Evolutionary conservation across 2,329 filamentous ascomycete genomes (phyloP).

Genomic region (Fusarium nodosum): DNA sequence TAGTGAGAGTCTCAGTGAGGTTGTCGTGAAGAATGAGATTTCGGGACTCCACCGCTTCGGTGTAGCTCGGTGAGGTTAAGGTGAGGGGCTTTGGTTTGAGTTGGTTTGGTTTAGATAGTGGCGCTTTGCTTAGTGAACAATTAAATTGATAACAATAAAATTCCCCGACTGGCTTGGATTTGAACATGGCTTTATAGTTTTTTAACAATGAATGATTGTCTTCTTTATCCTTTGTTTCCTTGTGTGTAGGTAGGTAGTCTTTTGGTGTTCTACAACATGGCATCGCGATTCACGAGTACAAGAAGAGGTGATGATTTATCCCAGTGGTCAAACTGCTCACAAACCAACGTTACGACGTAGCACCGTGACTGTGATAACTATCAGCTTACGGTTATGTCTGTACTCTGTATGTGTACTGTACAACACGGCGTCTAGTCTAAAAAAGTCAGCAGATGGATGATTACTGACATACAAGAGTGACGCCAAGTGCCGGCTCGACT

Average conservation of each 20-base stretch:
- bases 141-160: slow-evolving; percentile 10
- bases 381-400: slow-evolving; percentile 30
- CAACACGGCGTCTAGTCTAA: slow-evolving; percentile 30
- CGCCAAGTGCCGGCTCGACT: slow-evolving; percentile 26
- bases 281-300: not conserved
- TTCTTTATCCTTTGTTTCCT: not conserved
- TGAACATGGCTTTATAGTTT: not conserved
- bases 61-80: slow-evolving; percentile 39
- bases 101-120: slow-evolving; percentile 3
- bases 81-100: slow-evolving; percentile 4
- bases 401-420: slow-evolving; percentile 1
- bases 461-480: slow-evolving; percentile 13
- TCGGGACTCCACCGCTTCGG: slow-evolving; percentile 35
- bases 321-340: not conserved
- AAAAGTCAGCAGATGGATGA: slow-evolving; percentile 28
- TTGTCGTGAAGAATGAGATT: slow-evolving; percentile 42
- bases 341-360: not conserved
- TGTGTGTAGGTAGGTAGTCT: not conserved
- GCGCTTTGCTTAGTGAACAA: slow-evolving; percentile 15
- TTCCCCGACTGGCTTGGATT: not conserved
- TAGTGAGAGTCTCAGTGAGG: slow-evolving; percentile 20
- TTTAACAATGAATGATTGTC: not conserved
- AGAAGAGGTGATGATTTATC: slow-evolving; percentile 11
- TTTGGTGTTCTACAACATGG: not conserved
- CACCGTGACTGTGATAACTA: not conserved